Evolutionary conservation across 192 early-diverging fungal species (phyloP), one percentile per base, ranked within the genome.

Genomic region (Backusella macrospora): DNA sequence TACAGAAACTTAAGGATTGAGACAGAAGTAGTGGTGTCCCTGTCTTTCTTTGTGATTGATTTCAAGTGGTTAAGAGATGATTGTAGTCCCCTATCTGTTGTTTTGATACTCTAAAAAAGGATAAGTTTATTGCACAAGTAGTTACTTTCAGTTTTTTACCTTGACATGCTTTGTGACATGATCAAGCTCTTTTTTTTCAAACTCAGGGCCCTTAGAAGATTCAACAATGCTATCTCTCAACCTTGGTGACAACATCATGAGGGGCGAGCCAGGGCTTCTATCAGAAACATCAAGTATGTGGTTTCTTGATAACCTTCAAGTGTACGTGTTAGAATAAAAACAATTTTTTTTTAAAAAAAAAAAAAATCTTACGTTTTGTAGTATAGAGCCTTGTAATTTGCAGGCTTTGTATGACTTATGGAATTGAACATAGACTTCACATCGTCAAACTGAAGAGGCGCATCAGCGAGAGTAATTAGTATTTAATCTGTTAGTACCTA

Each of bases 1-100:
- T 70, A 52, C 68, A 70, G 13, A 70, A 70, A 70, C 44, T 70
- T 70, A 39, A 70, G 10, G n/a, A 70, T n/a, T 44, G 47, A 70
- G 16, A 15, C 16, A 26, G 68, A 44, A 39, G 47, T 70, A 70
- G 23, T 52, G 9, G 34, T 52, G 3, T 52, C 68, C 16, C 10
- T 55, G 16, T 70, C 45, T 47, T 44, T 39, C 42, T 44, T 34
- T 70, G 21, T 5, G 34, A 40, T 55, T 9, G 26, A 34, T 16
- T 70, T 70, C 47, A 70, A 39, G 26, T 70, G 7, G 18, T 39
- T 34, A 7, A 70, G 18, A 38, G 44, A 10, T 38, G 14, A 6
- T 39, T 70, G 38, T 29, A 70, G 45, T 3, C 68, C 68, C 39
- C 68, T 7, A 44, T 52, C 52, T 44, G 29, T n/a, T n/a, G 29